These are phyloP conservation scores for Entomortierella beljakovae DNA, from an alignment of 192 early-diverging fungal genomes.

Conservation along the genomic window DNA sequence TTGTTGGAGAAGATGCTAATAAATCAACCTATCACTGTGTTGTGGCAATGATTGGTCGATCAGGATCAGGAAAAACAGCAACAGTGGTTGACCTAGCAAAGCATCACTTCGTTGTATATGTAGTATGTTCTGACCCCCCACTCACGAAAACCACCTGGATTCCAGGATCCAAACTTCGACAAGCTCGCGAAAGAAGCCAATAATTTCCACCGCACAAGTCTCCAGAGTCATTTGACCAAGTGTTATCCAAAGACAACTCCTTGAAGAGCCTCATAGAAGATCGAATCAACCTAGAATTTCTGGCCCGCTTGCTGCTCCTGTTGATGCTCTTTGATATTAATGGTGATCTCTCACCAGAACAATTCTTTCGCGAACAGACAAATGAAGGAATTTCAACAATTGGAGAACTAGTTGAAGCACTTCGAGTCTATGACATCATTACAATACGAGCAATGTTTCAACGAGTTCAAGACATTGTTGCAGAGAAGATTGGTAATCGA, in stretches of 20 bases:
- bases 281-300: constrained; percentile 39
- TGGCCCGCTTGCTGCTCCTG: constrained; percentile 36
- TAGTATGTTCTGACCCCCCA: background rate
- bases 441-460: too few relatives aligned
- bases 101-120: constrained; percentile 45
- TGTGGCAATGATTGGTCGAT: constrained; percentile 42
- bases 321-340: constrained; percentile 39
- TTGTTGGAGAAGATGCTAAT: constrained; percentile 15
- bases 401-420: constrained; percentile 4
- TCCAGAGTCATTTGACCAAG: constrained; percentile 2
- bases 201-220: background rate
- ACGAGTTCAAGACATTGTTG: too few relatives aligned
- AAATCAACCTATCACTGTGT: constrained; percentile 8
- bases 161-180: too few relatives aligned
- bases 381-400: constrained; percentile 26
- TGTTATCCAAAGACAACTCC: background rate
- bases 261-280: constrained; percentile 20
- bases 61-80: too few relatives aligned
- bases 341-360: constrained; percentile 17
- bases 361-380: constrained; percentile 48
- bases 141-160: too few relatives aligned
- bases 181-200: too few relatives aligned
- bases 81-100: constrained; percentile 32
- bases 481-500: background rate
- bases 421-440: too few relatives aligned